A percentile compares a stretch with the other conserved stretches of the same genome.
Conservation (phyloP, 257 asterid genomes). For the Nyctanthes arbortristis region DNA sequence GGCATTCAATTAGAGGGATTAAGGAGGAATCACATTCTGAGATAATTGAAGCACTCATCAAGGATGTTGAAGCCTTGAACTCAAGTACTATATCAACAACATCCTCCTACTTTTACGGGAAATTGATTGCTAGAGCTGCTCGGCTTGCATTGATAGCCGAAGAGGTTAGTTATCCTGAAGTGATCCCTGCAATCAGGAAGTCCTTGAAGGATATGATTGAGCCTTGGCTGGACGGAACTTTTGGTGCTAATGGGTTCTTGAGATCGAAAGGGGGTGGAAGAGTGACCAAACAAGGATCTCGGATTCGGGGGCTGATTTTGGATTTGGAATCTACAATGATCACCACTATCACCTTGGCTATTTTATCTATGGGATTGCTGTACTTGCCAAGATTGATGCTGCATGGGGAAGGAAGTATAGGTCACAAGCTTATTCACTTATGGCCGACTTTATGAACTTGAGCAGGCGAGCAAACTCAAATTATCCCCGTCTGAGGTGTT, state of each 20-base stretch:
- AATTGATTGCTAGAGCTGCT: slow-evolving; percentile 93
- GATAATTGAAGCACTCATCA: slow-evolving; percentile 54
- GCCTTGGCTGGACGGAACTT: slow-evolving; percentile 91
- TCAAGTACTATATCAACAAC: slow-evolving; percentile 50
- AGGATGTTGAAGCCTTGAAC: slow-evolving; percentile 64
- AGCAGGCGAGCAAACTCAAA: slow-evolving; percentile 49
- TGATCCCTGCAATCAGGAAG: slow-evolving; percentile 58
- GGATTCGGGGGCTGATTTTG: slow-evolving; percentile 88
- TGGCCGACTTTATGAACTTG: slow-evolving; percentile 87
- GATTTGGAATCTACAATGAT: slow-evolving; percentile 84
- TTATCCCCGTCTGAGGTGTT: slow-evolving; percentile 78
- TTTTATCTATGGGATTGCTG: slow-evolving; percentile 81
- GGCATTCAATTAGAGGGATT: slow-evolving; percentile 85
- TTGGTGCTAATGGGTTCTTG: slow-evolving; percentile 69
- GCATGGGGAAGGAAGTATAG: slow-evolving; percentile 83
- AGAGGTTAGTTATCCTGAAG: slow-evolving; percentile 66
- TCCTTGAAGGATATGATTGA: slow-evolving; percentile 85
- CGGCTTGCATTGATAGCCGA: slow-evolving; percentile 91
- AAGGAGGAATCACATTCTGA: slow-evolving; percentile 56
- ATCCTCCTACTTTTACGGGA: slow-evolving; percentile 80
- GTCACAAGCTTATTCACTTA: slow-evolving; percentile 70
- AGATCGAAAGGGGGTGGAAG: slow-evolving; percentile 90
- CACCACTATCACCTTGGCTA: slow-evolving; percentile 92
- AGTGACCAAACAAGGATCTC: slow-evolving; percentile 76
- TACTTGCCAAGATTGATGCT: slow-evolving; percentile 85